Evolutionary conservation across 106 monocot genomes (phyloP).

Genomic region (Apostasia ramifera): DNA sequence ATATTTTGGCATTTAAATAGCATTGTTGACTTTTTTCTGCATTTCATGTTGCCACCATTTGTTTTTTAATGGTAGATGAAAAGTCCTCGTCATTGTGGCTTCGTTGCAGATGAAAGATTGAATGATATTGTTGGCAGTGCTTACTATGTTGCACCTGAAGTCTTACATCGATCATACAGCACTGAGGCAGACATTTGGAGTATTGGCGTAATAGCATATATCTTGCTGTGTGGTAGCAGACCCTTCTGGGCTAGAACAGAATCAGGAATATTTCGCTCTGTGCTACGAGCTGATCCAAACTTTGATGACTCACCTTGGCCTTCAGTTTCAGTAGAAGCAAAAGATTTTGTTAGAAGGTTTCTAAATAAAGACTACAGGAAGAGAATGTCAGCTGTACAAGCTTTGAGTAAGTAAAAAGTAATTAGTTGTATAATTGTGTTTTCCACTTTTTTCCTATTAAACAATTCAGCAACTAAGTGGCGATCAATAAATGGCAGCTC

Average conservation of each 20-base stretch:
- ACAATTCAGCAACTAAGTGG: neutral
- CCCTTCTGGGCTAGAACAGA: conserved; percentile 97
- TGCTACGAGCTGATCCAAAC: conserved; percentile 85
- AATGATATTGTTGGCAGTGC: conserved; percentile 98
- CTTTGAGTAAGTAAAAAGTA: conserved; percentile 46
- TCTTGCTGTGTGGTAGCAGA: conserved; percentile 86
- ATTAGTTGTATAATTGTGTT: no score
- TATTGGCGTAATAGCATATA: conserved; percentile 93
- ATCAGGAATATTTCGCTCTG: conserved; percentile 91
- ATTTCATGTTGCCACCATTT: neutral
- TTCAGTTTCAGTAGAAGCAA: conserved; percentile 66
- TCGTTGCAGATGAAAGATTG: conserved; percentile 72
- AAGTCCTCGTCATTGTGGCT: neutral
- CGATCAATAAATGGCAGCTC: conserved; percentile 11
- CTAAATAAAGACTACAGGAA: conserved; percentile 94
- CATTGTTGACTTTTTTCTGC: neutral
- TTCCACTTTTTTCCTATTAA: no score
- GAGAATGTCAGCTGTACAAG: conserved; percentile 94
- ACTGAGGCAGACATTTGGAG: conserved; percentile 95
- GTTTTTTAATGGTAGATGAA: neutral
- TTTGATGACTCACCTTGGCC: conserved; percentile 89
- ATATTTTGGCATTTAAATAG: no score
- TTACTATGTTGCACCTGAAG: conserved; percentile 96
- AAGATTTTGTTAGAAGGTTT: conserved; percentile 85
- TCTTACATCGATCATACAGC: conserved; percentile 84